phyloP scores from a whole-genome alignment of 345 rosid genomes.

The Acer campestre region DNA sequence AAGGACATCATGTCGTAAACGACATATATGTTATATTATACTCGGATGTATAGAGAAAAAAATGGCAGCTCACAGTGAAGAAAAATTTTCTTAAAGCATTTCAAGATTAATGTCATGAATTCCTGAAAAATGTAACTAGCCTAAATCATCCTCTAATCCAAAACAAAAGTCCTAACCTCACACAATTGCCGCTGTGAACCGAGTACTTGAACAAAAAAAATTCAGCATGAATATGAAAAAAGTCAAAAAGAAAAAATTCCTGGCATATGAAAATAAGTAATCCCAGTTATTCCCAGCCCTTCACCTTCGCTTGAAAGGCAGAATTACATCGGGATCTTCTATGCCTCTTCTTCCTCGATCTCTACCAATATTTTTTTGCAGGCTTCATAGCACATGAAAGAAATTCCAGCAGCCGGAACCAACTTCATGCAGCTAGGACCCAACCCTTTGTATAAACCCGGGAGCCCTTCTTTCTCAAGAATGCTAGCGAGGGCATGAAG shows the following conservation, averaged over 20 bases:
- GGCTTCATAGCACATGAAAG: constrained; percentile 98
- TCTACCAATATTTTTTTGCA: constrained; percentile 84
- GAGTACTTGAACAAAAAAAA: constrained; percentile 8
- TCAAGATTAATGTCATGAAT: not conserved
- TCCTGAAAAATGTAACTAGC: not conserved
- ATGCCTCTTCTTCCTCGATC: constrained; percentile 56
- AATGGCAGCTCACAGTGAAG: not conserved
- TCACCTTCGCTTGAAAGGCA: not conserved
- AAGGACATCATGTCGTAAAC: too few relatives aligned
- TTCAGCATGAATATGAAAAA: not conserved
- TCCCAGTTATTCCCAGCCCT: not conserved
- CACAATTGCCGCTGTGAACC: not conserved
- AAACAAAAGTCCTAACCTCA: not conserved
- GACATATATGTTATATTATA: too few relatives aligned
- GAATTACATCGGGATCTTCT: not conserved
- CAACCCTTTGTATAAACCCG: constrained; percentile 82
- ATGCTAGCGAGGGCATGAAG: constrained; percentile 81
- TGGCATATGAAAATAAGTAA: not conserved
- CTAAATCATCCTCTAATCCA: not conserved
- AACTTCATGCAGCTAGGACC: constrained; percentile 96
- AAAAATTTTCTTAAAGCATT: not conserved
- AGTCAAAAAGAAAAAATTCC: not conserved
- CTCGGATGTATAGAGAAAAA: not conserved
- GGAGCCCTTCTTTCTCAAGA: constrained; percentile 79
- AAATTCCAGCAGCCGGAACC: constrained; percentile 98